Evolutionary conservation across 352 stramenopile genomes (phyloP).

Genomic region (Pythium angustatum): DNA sequence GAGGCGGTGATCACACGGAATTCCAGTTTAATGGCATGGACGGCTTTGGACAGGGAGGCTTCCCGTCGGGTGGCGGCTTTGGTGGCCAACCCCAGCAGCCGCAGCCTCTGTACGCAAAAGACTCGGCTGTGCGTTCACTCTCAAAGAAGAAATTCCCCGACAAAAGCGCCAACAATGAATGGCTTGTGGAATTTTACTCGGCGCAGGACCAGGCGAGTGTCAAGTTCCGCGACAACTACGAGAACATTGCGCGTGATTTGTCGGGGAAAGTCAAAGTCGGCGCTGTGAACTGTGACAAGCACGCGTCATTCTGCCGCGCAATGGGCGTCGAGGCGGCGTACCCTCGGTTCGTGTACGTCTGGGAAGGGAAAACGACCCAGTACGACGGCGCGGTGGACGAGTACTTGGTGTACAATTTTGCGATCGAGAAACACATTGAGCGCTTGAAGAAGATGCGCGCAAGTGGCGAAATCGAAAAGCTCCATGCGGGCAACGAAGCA

Average conservation of each 20-base stretch:
- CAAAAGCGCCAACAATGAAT: slow-evolving; percentile 73
- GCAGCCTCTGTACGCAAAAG: slow-evolving; percentile 57
- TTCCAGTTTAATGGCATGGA: slow-evolving; percentile 85
- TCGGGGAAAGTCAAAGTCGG: slow-evolving; percentile 72
- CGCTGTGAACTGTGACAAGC: slow-evolving; percentile 77
- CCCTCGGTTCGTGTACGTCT: slow-evolving; percentile 74
- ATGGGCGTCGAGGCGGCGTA: slow-evolving; percentile 39
- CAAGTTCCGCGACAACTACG: slow-evolving; percentile 63
- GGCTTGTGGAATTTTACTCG: slow-evolving; percentile 83
- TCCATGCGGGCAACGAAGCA: slow-evolving; percentile 71
- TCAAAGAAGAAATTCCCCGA: slow-evolving; percentile 77
- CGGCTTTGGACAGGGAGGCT: slow-evolving; percentile 58
- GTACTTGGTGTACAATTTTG: slow-evolving; percentile 84
- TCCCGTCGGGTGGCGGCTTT: slow-evolving; percentile 21
- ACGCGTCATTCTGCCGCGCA: slow-evolving; percentile 50
- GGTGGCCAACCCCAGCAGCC: slow-evolving; percentile 28
- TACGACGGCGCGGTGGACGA: slow-evolving; percentile 77
- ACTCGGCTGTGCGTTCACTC: slow-evolving; percentile 56
- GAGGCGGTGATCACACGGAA: slow-evolving; percentile 55
- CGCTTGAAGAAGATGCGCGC: slow-evolving; percentile 67
- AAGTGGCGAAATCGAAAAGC: slow-evolving; percentile 64
- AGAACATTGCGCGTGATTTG: slow-evolving; percentile 71
- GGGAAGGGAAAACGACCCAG: slow-evolving; percentile 46
- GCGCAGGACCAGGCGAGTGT: slow-evolving; percentile 46
- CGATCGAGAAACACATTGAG: slow-evolving; percentile 77